phyloP scores from a whole-genome alignment of 2,329 filamentous ascomycete species.

The Aspergillus sp. region DNA sequence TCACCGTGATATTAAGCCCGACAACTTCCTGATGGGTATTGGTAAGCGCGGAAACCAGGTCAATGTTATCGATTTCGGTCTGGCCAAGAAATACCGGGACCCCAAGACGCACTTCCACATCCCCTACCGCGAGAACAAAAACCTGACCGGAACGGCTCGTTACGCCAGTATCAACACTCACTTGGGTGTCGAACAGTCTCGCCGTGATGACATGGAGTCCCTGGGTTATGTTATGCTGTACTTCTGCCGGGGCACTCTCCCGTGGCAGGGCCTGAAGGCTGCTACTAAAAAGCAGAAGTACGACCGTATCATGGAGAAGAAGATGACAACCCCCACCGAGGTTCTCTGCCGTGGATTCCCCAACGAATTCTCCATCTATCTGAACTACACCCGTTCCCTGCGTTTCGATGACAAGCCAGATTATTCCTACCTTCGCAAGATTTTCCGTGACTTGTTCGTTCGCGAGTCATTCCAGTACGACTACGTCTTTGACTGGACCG shows the following conservation, averaged over 20 bases:
- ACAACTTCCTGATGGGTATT: conserved; percentile 99
- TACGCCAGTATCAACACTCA: conserved; percentile 99
- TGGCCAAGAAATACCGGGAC: conserved; percentile 99
- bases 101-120: conserved; percentile 99
- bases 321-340: conserved; percentile 99
- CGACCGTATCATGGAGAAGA: conserved; percentile 99
- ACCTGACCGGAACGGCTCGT: conserved; percentile 95
- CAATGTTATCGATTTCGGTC: conserved; percentile 98
- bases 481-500: conserved; percentile 99
- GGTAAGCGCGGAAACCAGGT: conserved; percentile 99
- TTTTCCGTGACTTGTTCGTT: conserved; percentile 99
- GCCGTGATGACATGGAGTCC: conserved; percentile 99
- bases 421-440: conserved; percentile 99
- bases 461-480: conserved; percentile 99
- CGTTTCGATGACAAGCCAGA: conserved; percentile 99
- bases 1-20: conserved; percentile 99
- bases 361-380: conserved; percentile 98
- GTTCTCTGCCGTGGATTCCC: conserved; percentile 98
- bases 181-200: conserved; percentile 96
- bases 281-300: conserved; percentile 99
- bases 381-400: conserved; percentile 98
- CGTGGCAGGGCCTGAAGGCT: conserved; percentile 98
- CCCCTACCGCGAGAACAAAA: conserved; percentile 99
- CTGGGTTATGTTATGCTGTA: conserved; percentile 99
- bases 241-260: conserved; percentile 97